These are phyloP conservation scores for Gelatoporia subvermispora DNA, from an alignment of 768 basidiomycete species.

Conservation along the genomic window DNA sequence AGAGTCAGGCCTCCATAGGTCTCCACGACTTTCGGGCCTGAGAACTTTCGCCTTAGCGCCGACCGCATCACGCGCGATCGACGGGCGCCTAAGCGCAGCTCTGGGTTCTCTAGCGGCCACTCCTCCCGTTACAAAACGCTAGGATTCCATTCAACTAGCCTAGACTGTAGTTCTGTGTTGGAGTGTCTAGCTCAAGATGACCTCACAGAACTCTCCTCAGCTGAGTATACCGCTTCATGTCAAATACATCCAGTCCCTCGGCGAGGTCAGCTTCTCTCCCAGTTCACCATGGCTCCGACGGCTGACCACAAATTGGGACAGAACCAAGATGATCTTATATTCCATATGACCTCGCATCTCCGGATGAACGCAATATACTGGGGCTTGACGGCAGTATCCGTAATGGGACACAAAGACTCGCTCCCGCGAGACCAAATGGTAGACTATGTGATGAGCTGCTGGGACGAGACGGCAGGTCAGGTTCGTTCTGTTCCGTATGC, in stretches of 20 bases:
- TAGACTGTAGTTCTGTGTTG: too few species aligned
- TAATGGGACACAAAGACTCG: conserved; percentile 76
- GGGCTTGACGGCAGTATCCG: conserved; percentile 83
- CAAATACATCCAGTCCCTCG: conserved; percentile 48
- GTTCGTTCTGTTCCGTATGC: conserved; percentile 10
- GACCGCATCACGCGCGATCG: too few species aligned
- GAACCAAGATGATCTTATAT: conserved; percentile 80
- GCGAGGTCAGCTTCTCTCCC: conserved; percentile 29
- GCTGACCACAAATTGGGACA: conserved; percentile 20
- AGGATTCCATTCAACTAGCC: too few species aligned
- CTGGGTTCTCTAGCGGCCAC: too few species aligned
- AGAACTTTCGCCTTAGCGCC: too few species aligned
- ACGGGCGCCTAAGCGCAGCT: too few species aligned
- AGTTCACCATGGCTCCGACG: not conserved
- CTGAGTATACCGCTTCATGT: conserved; percentile 33
- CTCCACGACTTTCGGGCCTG: too few species aligned
- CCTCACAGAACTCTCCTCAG: not conserved
- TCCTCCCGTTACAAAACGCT: too few species aligned
- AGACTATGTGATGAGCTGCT: conserved; percentile 88
- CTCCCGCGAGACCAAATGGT: conserved; percentile 82
- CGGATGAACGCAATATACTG: conserved; percentile 96
- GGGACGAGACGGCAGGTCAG: conserved; percentile 85
- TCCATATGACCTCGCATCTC: conserved; percentile 89
- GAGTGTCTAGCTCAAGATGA: too few species aligned
- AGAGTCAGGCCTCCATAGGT: too few species aligned